phyloP scores from a whole-genome alignment of 768 basidiomycete species.

The Psilocybe cyanescens region DNA sequence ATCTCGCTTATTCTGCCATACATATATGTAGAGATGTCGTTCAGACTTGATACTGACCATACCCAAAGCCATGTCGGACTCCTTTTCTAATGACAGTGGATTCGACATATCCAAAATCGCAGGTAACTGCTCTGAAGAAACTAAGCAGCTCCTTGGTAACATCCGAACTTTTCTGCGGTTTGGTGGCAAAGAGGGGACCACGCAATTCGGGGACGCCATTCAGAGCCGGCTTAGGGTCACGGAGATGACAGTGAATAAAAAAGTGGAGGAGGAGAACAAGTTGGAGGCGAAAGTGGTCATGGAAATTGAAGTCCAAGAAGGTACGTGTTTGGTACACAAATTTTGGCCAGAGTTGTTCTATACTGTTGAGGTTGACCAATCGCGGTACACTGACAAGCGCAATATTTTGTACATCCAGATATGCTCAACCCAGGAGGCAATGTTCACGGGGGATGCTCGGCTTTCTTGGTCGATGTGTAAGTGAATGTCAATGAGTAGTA shows the following conservation, averaged over 20 bases:
- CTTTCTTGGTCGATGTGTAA: slow-evolving; percentile 55
- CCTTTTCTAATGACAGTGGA: background rate
- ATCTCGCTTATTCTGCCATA: background rate
- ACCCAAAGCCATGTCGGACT: background rate
- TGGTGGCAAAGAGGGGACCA: background rate
- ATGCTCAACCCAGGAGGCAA: slow-evolving; percentile 51
- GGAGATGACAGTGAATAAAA: background rate
- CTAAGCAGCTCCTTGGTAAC: background rate
- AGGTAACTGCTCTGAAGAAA: background rate
- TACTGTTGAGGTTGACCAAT: background rate
- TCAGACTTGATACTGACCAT: background rate
- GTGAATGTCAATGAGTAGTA: slow-evolving; percentile 16
- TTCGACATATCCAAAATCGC: background rate
- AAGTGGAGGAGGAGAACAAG: background rate
- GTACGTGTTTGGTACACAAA: background rate
- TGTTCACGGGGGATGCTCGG: slow-evolving; percentile 58
- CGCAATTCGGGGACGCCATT: background rate
- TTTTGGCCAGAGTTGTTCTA: too few species aligned
- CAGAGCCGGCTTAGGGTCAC: background rate
- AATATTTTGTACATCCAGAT: slow-evolving; percentile 33
- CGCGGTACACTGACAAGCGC: background rate
- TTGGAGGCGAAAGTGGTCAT: background rate
- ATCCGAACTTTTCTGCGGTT: background rate
- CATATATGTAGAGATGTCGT: background rate
- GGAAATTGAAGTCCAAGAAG: background rate